Base-by-base conservation (phyloP, 768 basidiomycete species). In the Russula foetens region DNA sequence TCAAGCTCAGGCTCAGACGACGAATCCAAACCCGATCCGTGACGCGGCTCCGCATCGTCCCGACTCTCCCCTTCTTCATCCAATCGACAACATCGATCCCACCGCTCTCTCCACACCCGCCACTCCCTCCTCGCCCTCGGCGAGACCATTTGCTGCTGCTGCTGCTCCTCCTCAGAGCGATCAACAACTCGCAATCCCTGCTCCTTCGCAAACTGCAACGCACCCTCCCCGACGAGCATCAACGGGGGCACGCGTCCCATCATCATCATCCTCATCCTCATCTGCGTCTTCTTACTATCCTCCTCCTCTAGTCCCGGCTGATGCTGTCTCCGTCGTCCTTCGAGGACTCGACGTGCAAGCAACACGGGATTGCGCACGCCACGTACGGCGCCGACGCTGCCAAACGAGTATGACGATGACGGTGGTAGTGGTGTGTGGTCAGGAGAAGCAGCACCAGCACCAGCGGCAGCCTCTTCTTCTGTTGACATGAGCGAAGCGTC, bases 361-460 rank as follows among this genome's bases (percentile, higher is more conserved):
- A 69, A 71, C 50, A 92, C 84, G 0, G 91, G 89, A 67, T 89
- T 88, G 66, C 78, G 82, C 9, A 90, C 73, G 19, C 87, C 88
- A 86, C 59, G 35, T 41, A 49, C 35, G 19, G 90, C 90, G 46
- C 87, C 91, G 19, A 85, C 80, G 64, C 85, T 83, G 28, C 88
- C 90, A 68, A 88, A 92, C n/a, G 73, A 29, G 53, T 31, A 58
- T 12, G 48, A 24, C 4, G 21, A 26, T 7, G 28, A 41, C 7
- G 28, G 4, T 5, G 7, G n/a, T 0, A 31, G 12, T 33, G 31
- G 31, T 33, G 31, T 11, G 9, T 7, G 14, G 11, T 35, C 35
- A 12, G 9, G 35, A 12, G 6, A 11, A 35, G 35, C 14, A 35
- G 35, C 9, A 35, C 6, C 35, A 11, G 35, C 35, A 35, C 9